A percentile compares a stretch with the other conserved stretches of the same genome.
phyloP scores from a whole-genome alignment of 768 basidiomycete genomes.

The Auricularia auricula-judae region DNA sequence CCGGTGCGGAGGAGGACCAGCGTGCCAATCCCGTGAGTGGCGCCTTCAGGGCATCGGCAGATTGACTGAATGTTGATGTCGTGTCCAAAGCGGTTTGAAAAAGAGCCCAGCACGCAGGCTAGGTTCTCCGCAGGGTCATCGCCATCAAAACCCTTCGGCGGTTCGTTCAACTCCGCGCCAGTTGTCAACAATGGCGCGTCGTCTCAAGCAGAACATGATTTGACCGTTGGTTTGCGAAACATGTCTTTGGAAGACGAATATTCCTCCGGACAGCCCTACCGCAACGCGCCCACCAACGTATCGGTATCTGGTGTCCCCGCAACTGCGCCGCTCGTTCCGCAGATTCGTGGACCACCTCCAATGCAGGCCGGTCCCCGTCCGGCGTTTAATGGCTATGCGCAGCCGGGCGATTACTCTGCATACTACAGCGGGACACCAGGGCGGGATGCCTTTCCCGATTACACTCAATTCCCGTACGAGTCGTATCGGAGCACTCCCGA shows the following conservation, averaged over 20 bases:
- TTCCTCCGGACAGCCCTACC: constrained; percentile 24
- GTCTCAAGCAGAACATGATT: constrained; percentile 34
- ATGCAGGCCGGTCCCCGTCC: constrained; percentile 31
- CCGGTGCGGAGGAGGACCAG: constrained; percentile 31
- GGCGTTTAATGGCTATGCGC: constrained; percentile 36
- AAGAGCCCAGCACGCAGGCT: background rate
- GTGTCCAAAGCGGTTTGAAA: background rate
- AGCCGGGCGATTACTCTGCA: constrained; percentile 45
- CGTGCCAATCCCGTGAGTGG: constrained; percentile 35
- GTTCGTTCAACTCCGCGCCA: constrained; percentile 20
- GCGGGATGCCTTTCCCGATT: constrained; percentile 25
- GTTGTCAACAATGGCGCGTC: constrained; percentile 22
- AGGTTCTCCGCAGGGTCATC: constrained; percentile 1
- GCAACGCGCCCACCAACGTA: constrained; percentile 22
- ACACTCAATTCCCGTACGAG: constrained; percentile 37
- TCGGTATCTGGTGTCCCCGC: constrained; percentile 20
- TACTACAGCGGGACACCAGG: constrained; percentile 44
- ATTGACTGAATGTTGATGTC: background rate
- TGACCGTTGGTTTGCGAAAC: constrained; percentile 47
- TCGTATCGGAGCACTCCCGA: constrained; percentile 42
- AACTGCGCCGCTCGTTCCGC: constrained; percentile 19
- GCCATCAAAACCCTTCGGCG: background rate
- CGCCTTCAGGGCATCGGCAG: constrained; percentile 46
- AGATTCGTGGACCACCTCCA: constrained; percentile 29
- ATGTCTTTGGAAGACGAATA: constrained; percentile 50